phyloP scores from a whole-genome alignment of 257 asterid genomes.

The Penstemon davidsonii region DNA sequence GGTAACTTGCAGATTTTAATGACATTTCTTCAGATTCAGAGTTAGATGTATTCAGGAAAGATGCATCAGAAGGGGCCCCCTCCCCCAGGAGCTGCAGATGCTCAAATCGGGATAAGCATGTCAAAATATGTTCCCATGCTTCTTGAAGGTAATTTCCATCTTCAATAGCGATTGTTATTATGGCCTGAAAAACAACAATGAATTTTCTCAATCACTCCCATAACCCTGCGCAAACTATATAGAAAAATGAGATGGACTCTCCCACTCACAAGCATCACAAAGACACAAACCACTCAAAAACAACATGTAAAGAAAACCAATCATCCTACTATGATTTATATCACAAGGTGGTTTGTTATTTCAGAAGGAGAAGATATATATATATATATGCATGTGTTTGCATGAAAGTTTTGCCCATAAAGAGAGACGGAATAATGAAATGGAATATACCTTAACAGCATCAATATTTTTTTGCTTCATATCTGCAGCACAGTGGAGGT shows the following conservation, averaged over 20 bases:
- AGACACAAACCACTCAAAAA: slow-evolving; percentile 16
- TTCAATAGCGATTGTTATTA: slow-evolving; percentile 91
- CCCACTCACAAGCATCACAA: slow-evolving; percentile 13
- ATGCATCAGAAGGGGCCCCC: slow-evolving; percentile 96
- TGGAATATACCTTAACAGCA: slow-evolving; percentile 78
- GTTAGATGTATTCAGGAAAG: slow-evolving; percentile 62
- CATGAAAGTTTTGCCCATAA: slow-evolving; percentile 20
- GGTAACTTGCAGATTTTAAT: slow-evolving; percentile 48
- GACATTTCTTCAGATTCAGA: slow-evolving; percentile 66
- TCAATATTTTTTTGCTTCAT: slow-evolving; percentile 98
- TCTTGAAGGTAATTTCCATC: slow-evolving; percentile 94
- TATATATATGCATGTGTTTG: slow-evolving; percentile 5
- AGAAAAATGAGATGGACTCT: background rate
- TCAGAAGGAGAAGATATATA: slow-evolving; percentile 4
- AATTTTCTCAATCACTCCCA: slow-evolving; percentile 16
- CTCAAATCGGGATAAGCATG: slow-evolving; percentile 98
- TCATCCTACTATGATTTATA: slow-evolving; percentile 10
- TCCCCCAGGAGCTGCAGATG: slow-evolving; percentile 96
- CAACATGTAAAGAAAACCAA: slow-evolving; percentile 20
- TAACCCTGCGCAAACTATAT: background rate
- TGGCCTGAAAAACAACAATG: slow-evolving; percentile 59
- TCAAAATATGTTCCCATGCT: slow-evolving; percentile 97
- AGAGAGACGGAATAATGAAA: slow-evolving; percentile 28
- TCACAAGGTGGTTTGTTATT: slow-evolving; percentile 1
- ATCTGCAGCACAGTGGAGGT: slow-evolving; percentile 98